Conservation (phyloP, 176 grass and related monocot species). For the Cymbopogon citratus region DNA sequence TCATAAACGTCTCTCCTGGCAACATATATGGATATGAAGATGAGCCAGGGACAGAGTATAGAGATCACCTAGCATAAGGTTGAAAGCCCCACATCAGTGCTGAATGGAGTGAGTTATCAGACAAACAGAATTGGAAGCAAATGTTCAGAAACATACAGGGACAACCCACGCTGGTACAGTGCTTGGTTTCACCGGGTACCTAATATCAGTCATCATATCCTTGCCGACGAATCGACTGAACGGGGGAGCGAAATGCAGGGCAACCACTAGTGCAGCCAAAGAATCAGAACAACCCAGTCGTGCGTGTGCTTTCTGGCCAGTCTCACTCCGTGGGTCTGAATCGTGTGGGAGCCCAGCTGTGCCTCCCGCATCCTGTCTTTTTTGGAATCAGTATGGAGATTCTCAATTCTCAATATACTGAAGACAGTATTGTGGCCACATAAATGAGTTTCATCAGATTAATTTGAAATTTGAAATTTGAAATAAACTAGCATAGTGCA, state of each 20-base stretch:
- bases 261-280: constrained; percentile 40
- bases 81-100: not conserved
- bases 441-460: not conserved
- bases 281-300: constrained; percentile 66
- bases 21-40: constrained; percentile 52
- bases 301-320: constrained; percentile 51
- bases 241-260: constrained; percentile 40
- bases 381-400: not conserved
- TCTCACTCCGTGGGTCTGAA: constrained; percentile 55
- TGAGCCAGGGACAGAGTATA: constrained; percentile 38
- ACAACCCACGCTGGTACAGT: constrained; percentile 64
- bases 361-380: constrained; percentile 38
- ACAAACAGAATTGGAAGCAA: not conserved
- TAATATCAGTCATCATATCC: constrained; percentile 61
- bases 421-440: not conserved
- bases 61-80: constrained; percentile 54
- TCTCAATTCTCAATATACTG: not conserved
- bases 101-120: not conserved
- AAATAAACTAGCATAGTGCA: not conserved
- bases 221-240: constrained; percentile 68
- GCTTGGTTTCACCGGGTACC: constrained; percentile 65
- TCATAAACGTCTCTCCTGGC: constrained; percentile 72
- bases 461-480: not conserved
- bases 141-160: constrained; percentile 53
- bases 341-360: constrained; percentile 32